Conservation (phyloP, 805 yeast genomes). For the Candida anglica region DNA sequence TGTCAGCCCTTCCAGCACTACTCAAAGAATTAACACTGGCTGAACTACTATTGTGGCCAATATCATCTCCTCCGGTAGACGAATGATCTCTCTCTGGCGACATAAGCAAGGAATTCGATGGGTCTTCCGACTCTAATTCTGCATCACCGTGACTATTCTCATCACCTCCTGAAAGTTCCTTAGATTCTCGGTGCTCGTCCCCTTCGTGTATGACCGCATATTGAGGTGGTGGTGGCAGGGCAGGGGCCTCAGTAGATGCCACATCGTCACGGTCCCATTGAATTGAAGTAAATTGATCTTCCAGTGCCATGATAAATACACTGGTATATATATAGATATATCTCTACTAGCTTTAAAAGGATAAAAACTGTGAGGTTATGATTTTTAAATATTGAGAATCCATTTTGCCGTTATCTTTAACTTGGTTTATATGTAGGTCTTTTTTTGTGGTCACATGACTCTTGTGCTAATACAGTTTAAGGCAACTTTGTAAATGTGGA, state of each 20-base stretch:
- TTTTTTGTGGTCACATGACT: no score
- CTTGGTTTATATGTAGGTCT: no score
- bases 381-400: no score
- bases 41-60: not conserved
- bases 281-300: constrained; percentile 54
- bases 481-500: no score
- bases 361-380: no score
- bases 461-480: no score
- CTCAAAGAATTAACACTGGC: not conserved
- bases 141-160: no score
- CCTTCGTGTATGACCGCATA: constrained; percentile 4
- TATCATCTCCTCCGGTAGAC: not conserved
- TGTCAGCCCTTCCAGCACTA: not conserved
- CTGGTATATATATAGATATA: not conserved
- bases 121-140: not conserved
- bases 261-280: constrained; percentile 52
- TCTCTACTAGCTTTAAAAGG: not conserved
- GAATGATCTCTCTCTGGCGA: not conserved
- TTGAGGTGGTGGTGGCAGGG: constrained; percentile 1
- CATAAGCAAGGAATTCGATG: not conserved
- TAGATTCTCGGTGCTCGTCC: no score
- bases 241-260: not conserved
- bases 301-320: constrained; percentile 18
- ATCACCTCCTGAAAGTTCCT: not conserved
- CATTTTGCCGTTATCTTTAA: no score